These are phyloP conservation scores for Scenedesmus sp. DNA, from an alignment of 163 green algal species.

Conservation along the genomic window DNA sequence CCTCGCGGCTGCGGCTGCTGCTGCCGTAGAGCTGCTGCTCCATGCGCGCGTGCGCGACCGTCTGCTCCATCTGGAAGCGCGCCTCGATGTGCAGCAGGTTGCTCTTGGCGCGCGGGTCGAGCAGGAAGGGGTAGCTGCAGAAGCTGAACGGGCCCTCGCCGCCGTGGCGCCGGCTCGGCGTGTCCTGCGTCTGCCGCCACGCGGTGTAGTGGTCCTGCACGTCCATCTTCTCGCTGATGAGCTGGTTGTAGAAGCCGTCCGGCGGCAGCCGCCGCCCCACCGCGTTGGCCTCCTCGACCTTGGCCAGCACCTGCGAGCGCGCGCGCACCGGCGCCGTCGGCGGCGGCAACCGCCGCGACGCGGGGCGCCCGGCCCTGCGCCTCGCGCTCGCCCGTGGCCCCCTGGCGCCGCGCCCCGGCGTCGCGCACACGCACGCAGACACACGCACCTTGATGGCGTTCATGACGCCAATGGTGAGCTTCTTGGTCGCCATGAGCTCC, in stretches of 20 bases:
- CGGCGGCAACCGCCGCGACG: too few species aligned
- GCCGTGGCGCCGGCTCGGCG: constrained; percentile 54
- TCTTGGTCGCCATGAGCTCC: constrained; percentile 92
- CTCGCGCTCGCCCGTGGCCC: too few species aligned
- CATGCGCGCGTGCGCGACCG: constrained; percentile 71
- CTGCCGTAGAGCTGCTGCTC: constrained; percentile 69
- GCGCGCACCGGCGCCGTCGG: background rate
- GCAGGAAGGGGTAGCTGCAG: constrained; percentile 94
- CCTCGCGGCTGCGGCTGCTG: constrained; percentile 29
- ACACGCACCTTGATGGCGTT: constrained; percentile 92
- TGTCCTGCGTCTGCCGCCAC: constrained; percentile 90
- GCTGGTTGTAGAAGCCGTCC: constrained; percentile 94
- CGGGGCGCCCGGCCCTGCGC: too few species aligned
- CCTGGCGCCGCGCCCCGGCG: too few species aligned
- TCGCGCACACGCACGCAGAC: too few species aligned
- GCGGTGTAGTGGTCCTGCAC: constrained; percentile 95
- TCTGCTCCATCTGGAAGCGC: constrained; percentile 90
- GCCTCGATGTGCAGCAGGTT: constrained; percentile 94
- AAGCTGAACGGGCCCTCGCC: constrained; percentile 92
- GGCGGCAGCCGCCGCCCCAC: constrained; percentile 76
- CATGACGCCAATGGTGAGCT: constrained; percentile 92
- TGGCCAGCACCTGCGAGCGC: constrained; percentile 76
- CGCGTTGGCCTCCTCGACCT: constrained; percentile 88
- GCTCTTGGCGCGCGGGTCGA: constrained; percentile 89
- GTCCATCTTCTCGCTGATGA: constrained; percentile 95